Evolutionary conservation across 1,284 basidiomycete species (phyloP), one percentile per base, ranked within the genome.

Genomic region (Chalciporus piperatoides): DNA sequence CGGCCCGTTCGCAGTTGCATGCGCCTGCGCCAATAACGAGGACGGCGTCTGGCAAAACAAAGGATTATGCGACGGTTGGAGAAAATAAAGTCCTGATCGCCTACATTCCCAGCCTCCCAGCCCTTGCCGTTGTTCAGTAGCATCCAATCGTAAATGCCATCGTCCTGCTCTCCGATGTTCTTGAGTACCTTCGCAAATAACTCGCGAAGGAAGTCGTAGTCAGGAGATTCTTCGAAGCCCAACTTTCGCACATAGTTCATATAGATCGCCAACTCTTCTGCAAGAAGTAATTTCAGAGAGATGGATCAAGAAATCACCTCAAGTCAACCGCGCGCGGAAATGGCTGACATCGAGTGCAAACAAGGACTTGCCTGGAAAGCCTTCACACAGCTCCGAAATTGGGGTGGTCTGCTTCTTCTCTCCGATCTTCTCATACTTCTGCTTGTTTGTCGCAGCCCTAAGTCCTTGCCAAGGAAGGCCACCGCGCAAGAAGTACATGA

Each of bases 121-220:
- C 90, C 90, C 64, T 90, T 90, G 54, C 89, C 89, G 41, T 78
- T 81, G 70, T 98, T 97, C 52, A 99, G 75, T 42, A 93, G 67
- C 89, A 94, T 97, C 96, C 97, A 99, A 67, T 99, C 97, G 63
- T 92, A 98, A 10, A 95, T 74, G 32, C 90, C 89, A 68, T 99
- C 96, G 58, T 99, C 96, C 33, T 81, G 77, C 68, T 97, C 96
- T 52, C 90, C 90, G 1, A 84, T 70, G 46, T 86, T 92, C 76
- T 92, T 94, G 56, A 98, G 73, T 33, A 97, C 86, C 68, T 97
- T 97, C 42, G 84, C 77, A 68, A 99, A 97, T 30, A 99, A 77
- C 59, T 98, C 96, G 44, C 95, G 82, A 56, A 99, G 77, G 69
- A 98, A 99, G 65, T 97, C 95, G 62, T 99, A 99, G 71, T 99